Evolutionary conservation across 176 grass and related monocot genomes (phyloP).

Genomic region (Dendrocalamus sinicus): DNA sequence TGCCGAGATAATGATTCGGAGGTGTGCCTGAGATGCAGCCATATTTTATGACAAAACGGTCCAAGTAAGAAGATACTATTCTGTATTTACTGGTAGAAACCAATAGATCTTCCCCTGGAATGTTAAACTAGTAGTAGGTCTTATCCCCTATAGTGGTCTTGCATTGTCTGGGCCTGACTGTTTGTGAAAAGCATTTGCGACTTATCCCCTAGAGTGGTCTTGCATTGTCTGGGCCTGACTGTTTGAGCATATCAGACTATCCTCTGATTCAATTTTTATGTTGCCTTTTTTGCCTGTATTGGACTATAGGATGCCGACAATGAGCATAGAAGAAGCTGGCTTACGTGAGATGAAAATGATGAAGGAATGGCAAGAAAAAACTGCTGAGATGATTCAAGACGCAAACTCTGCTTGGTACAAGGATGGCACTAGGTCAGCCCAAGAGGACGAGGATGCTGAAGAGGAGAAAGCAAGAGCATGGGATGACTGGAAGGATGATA

Average conservation of each 20-base stretch:
- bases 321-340: slow-evolving; percentile 96
- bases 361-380: slow-evolving; percentile 82
- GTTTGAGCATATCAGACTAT: neutral
- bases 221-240: neutral
- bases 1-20: neutral
- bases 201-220: neutral
- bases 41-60: neutral
- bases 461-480: slow-evolving; percentile 83
- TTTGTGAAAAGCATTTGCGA: neutral
- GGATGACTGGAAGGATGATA: slow-evolving; percentile 97
- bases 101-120: neutral
- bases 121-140: neutral
- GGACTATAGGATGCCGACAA: slow-evolving; percentile 66
- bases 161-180: neutral
- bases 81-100: neutral
- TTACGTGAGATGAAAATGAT: slow-evolving; percentile 94
- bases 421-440: slow-evolving; percentile 45
- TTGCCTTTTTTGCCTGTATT: slow-evolving; percentile 8
- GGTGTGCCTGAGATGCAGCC: neutral
- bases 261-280: neutral
- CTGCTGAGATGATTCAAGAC: slow-evolving; percentile 66
- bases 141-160: neutral
- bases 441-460: slow-evolving; percentile 72
- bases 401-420: slow-evolving; percentile 75
- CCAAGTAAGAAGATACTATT: neutral